phyloP scores from a whole-genome alignment of 306 rosid species.

The Fagus sylvatica region DNA sequence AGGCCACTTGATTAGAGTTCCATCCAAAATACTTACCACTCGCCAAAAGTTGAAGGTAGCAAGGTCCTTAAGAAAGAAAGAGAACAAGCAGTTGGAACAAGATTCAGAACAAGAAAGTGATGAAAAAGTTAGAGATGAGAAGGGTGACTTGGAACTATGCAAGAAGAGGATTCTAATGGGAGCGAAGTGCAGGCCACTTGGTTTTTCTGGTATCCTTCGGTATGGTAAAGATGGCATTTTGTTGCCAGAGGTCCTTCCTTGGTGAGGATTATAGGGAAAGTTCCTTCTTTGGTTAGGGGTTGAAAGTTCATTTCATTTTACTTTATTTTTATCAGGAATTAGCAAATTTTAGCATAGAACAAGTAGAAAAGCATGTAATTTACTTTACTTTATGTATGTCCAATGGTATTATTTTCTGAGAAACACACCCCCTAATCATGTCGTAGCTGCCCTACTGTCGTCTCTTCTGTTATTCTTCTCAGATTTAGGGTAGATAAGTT shows the following conservation, averaged over 20 bases:
- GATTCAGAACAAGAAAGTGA: neutral
- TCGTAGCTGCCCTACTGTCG: no score
- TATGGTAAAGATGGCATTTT: slow-evolving; percentile 39
- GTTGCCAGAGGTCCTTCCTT: slow-evolving; percentile 25
- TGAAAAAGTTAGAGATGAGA: neutral
- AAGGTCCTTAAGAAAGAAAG: slow-evolving; percentile 23
- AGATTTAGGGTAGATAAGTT: no score
- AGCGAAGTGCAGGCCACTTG: slow-evolving; percentile 58
- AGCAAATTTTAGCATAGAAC: no score
- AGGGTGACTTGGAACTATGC: slow-evolving; percentile 33
- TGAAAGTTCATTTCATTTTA: no score
- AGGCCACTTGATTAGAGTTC: slow-evolving; percentile 25
- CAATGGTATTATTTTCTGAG: no score
- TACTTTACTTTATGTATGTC: no score
- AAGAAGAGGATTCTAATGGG: slow-evolving; percentile 80
- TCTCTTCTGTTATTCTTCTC: no score
- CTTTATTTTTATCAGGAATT: no score
- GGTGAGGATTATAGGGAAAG: slow-evolving; percentile 2
- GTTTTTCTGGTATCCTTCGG: slow-evolving; percentile 39
- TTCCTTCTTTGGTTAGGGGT: neutral
- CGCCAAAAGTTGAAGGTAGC: slow-evolving; percentile 1
- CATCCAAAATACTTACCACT: slow-evolving; percentile 8
- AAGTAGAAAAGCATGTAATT: no score
- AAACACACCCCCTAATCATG: no score
- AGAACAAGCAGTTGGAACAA: neutral